Percentiles rank a stretch among this genome's conserved stretches.
phyloP scores from a whole-genome alignment of 768 basidiomycete genomes.

The Mycena maculata region DNA sequence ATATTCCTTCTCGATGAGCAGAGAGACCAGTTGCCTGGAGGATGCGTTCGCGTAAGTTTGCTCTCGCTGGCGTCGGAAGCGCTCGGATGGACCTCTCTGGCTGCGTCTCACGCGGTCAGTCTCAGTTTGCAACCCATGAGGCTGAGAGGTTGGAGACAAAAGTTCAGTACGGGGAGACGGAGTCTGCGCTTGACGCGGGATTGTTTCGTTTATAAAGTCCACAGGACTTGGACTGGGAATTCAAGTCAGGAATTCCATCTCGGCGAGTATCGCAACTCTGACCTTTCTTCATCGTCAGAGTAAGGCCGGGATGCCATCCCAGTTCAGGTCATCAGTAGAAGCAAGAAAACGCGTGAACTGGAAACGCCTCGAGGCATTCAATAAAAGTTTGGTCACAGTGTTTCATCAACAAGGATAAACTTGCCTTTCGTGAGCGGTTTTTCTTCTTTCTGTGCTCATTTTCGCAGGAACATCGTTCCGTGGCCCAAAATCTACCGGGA shows the following conservation, averaged over 20 bases:
- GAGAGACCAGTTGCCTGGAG: constrained; percentile 42
- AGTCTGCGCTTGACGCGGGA: constrained; percentile 35
- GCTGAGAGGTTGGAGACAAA: constrained; percentile 29
- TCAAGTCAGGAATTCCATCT: background rate
- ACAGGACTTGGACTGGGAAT: constrained; percentile 19
- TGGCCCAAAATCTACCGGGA: no score
- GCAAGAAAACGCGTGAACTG: constrained; percentile 23
- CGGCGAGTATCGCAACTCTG: background rate
- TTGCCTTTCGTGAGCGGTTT: no score
- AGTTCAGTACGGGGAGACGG: constrained; percentile 34
- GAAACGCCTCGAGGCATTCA: no score
- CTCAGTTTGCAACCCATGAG: background rate
- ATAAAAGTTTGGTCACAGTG: no score
- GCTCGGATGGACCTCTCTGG: constrained; percentile 45
- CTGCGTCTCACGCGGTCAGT: constrained; percentile 13
- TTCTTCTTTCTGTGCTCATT: no score
- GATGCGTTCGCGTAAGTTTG: constrained; percentile 45
- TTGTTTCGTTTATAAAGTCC: constrained; percentile 27
- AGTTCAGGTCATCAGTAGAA: constrained; percentile 12
- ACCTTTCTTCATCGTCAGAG: constrained; percentile 35
- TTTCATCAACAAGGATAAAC: no score
- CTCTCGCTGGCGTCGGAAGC: constrained; percentile 49
- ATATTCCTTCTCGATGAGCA: constrained; percentile 55
- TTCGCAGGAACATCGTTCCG: no score
- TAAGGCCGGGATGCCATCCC: constrained; percentile 19